These are phyloP conservation scores for Lyophyllum semitale DNA, from an alignment of 768 basidiomycete genomes.

Conservation along the genomic window DNA sequence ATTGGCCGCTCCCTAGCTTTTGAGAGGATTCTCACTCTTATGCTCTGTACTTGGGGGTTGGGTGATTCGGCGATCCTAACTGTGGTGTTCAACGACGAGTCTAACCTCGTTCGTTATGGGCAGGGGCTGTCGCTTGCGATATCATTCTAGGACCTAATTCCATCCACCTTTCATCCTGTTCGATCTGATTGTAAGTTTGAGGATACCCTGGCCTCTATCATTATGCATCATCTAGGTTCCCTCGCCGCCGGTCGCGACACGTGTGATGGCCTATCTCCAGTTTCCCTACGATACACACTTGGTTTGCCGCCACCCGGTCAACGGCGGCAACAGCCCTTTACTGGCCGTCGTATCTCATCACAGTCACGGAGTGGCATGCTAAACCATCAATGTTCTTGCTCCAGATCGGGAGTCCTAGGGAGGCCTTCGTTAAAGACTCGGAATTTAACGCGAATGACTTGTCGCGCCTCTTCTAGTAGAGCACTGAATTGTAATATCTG, in stretches of 20 bases:
- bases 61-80: not conserved
- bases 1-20: not conserved
- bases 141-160: conserved; percentile 4
- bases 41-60: too few species aligned
- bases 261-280: not conserved
- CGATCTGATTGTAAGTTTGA: conserved; percentile 1
- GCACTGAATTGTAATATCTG: not conserved
- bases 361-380: conserved; percentile 2
- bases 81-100: not conserved
- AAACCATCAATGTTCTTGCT: conserved; percentile 2
- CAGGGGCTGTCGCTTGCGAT: conserved; percentile 1
- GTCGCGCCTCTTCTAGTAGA: too few species aligned
- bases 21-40: not conserved
- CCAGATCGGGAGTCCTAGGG: too few species aligned
- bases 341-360: not conserved
- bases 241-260: not conserved
- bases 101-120: conserved; percentile 8
- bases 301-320: not conserved
- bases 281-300: not conserved
- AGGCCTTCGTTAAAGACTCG: too few species aligned
- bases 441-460: too few species aligned
- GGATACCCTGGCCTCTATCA: not conserved
- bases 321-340: conserved; percentile 4
- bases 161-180: conserved; percentile 1
- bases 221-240: not conserved